These are phyloP conservation scores for Wickerhamomyces bisporus DNA, from an alignment of 805 yeast genomes.

Conservation along the genomic window DNA sequence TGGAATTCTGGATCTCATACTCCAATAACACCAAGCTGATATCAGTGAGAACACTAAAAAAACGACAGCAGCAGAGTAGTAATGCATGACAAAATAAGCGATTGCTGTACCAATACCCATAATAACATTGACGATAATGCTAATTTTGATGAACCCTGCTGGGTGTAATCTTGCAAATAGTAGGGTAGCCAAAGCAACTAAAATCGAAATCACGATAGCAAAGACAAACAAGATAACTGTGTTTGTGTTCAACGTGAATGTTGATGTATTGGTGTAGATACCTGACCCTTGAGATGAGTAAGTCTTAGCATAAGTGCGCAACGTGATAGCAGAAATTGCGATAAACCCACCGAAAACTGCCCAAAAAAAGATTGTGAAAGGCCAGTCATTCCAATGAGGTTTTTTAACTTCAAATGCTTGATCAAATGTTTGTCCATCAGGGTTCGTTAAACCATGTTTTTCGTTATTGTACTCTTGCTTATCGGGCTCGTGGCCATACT, in stretches of 20 bases:
- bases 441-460: slow-evolving; percentile 32
- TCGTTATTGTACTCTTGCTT: slow-evolving; percentile 15
- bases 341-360: slow-evolving; percentile 58
- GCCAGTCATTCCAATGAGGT: slow-evolving; percentile 69
- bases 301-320: slow-evolving; percentile 56
- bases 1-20: slow-evolving; percentile 65
- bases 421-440: slow-evolving; percentile 46
- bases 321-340: slow-evolving; percentile 62
- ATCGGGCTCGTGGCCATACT: slow-evolving; percentile 9
- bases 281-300: slow-evolving; percentile 55
- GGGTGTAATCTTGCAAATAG: slow-evolving; percentile 62
- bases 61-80: slow-evolving; percentile 79
- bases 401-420: slow-evolving; percentile 62
- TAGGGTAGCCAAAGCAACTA: slow-evolving; percentile 52
- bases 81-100: slow-evolving; percentile 58
- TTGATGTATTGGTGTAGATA: slow-evolving; percentile 46
- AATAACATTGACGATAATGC: slow-evolving; percentile 61
- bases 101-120: slow-evolving; percentile 74
- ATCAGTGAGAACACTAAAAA: slow-evolving; percentile 60
- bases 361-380: slow-evolving; percentile 52
- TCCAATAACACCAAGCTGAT: slow-evolving; percentile 69
- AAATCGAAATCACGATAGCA: slow-evolving; percentile 53
- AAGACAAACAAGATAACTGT: slow-evolving; percentile 68
- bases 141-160: slow-evolving; percentile 57
- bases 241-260: slow-evolving; percentile 70